Conservation (phyloP, 305 asterid genomes). For the Solanum chacoense region DNA sequence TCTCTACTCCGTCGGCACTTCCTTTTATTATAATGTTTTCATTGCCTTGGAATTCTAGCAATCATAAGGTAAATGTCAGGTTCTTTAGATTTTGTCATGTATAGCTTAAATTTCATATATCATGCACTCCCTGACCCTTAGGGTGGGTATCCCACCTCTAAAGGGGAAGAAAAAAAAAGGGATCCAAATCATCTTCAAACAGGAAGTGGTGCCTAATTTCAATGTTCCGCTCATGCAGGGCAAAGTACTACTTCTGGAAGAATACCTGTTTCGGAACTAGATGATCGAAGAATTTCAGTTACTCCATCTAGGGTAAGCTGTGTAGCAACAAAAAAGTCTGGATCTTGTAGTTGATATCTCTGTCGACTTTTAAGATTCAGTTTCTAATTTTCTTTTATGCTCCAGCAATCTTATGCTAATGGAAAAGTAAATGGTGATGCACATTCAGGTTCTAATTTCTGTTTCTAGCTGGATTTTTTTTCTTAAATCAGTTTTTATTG, state of each 20-base stretch:
- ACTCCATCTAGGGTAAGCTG: slow-evolving; percentile 54
- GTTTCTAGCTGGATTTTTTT: neutral
- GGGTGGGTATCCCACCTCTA: neutral
- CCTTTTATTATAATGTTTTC: neutral
- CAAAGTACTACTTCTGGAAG: slow-evolving; percentile 34
- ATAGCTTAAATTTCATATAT: neutral
- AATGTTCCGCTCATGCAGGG: slow-evolving; percentile 33
- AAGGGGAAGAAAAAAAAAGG: neutral
- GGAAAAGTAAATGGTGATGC: slow-evolving; percentile 53
- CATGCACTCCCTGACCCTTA: neutral
- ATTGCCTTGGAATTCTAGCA: neutral
- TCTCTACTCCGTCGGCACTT: neutral
- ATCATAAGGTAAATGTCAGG: neutral
- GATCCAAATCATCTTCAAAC: neutral
- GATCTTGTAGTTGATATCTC: neutral
- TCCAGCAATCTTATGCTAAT: slow-evolving; percentile 65
- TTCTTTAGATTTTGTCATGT: neutral
- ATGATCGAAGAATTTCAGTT: slow-evolving; percentile 27
- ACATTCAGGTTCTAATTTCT: slow-evolving; percentile 45
- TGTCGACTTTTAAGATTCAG: neutral
- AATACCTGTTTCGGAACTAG: slow-evolving; percentile 28
- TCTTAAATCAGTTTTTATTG: neutral
- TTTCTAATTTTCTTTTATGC: slow-evolving; percentile 16
- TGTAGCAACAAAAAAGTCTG: neutral
- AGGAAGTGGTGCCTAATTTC: neutral